These are phyloP conservation scores for Ogataea degrootiae DNA, from an alignment of 805 yeast genomes.

Conservation along the genomic window DNA sequence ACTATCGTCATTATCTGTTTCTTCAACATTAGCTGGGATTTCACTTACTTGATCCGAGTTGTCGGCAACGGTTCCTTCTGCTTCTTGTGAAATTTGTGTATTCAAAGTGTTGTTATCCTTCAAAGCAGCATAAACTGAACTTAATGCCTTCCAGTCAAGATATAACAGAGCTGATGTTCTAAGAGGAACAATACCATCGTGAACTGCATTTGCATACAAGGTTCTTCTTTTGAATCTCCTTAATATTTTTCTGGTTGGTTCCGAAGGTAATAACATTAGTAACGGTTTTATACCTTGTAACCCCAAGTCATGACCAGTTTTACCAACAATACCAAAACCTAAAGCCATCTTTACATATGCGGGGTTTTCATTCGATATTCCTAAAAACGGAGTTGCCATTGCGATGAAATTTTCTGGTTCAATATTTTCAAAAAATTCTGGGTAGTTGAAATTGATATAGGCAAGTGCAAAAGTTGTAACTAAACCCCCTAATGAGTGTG, in stretches of 20 bases:
- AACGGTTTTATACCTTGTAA: slow-evolving; percentile 58
- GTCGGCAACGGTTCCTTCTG: neutral
- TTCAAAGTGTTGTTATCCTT: slow-evolving; percentile 9
- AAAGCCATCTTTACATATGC: slow-evolving; percentile 77
- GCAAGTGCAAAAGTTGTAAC: slow-evolving; percentile 90
- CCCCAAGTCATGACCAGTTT: slow-evolving; percentile 87
- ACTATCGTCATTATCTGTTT: slow-evolving; percentile 1
- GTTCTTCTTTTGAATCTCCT: slow-evolving; percentile 67
- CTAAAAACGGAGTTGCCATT: slow-evolving; percentile 84
- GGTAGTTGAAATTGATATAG: slow-evolving; percentile 62
- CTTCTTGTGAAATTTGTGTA: neutral
- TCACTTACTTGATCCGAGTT: slow-evolving; percentile 16
- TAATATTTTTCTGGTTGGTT: slow-evolving; percentile 64
- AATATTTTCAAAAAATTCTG: slow-evolving; percentile 61
- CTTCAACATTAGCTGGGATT: slow-evolving; percentile 27
- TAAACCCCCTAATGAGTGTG: slow-evolving; percentile 92
- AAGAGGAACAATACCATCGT: slow-evolving; percentile 95
- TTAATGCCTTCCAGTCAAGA: slow-evolving; percentile 77
- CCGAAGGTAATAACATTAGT: slow-evolving; percentile 68
- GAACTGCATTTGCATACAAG: slow-evolving; percentile 79
- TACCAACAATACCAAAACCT: slow-evolving; percentile 86
- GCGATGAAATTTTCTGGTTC: slow-evolving; percentile 77
- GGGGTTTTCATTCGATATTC: slow-evolving; percentile 85
- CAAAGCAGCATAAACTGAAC: slow-evolving; percentile 38
- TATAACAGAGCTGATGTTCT: slow-evolving; percentile 83